These are phyloP conservation scores for Chrysoporthe deuterocubensis DNA, from an alignment of 2,329 filamentous ascomycete species.

Conservation along the genomic window DNA sequence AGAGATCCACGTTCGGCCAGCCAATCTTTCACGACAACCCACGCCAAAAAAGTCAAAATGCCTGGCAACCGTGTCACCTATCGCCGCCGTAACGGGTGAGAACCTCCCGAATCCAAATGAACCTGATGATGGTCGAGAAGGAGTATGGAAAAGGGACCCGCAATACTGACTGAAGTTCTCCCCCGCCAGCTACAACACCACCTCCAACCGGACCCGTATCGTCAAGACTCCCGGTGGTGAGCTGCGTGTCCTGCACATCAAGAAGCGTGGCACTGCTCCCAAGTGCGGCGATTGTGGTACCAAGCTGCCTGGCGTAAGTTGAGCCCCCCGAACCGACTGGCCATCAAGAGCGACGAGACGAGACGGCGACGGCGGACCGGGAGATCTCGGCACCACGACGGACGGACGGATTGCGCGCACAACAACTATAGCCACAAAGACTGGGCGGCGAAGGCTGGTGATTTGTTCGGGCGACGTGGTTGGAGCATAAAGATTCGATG, in stretches of 20 bases:
- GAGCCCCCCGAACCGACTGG: slow-evolving; percentile 29
- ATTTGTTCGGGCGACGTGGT: background rate
- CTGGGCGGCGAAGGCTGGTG: background rate
- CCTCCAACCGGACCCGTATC: slow-evolving; percentile 94
- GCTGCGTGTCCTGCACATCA: slow-evolving; percentile 96
- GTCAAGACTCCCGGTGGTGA: slow-evolving; percentile 96
- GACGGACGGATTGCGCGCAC: background rate
- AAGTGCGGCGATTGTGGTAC: slow-evolving; percentile 99
- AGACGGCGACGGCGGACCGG: slow-evolving; percentile 9
- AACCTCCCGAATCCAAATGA: slow-evolving; percentile 37
- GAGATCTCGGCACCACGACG: background rate
- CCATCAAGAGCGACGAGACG: slow-evolving; percentile 12
- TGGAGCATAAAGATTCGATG: background rate
- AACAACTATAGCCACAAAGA: background rate
- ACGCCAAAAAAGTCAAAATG: slow-evolving; percentile 56
- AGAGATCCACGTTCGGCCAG: slow-evolving; percentile 29
- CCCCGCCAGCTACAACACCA: slow-evolving; percentile 88
- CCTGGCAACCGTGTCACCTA: slow-evolving; percentile 65
- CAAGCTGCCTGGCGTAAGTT: slow-evolving; percentile 97
- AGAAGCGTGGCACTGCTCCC: slow-evolving; percentile 97
- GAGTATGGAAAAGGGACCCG: slow-evolving; percentile 5
- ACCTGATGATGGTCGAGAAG: background rate
- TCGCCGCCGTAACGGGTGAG: slow-evolving; percentile 82
- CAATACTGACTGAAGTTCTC: slow-evolving; percentile 31
- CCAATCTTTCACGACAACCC: slow-evolving; percentile 28